These are phyloP conservation scores for Moesziomyces aphidis DNA, from an alignment of 1,284 basidiomycete species.

Conservation along the genomic window DNA sequence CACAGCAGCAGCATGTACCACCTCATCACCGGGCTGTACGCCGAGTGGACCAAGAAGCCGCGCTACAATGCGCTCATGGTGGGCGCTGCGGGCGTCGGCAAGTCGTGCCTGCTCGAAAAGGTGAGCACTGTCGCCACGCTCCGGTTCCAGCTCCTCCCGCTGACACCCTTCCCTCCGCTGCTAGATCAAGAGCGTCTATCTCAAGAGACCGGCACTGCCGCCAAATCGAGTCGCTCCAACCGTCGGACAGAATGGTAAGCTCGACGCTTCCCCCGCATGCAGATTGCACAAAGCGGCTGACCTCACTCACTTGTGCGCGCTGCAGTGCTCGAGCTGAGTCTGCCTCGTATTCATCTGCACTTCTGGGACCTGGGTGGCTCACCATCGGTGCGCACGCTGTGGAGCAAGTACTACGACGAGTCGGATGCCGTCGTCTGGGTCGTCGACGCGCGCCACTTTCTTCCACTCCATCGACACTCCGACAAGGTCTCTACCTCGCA, in stretches of 20 bases:
- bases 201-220: conserved; percentile 33
- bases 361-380: conserved; percentile 61
- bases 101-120: conserved; percentile 55
- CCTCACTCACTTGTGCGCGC: background rate
- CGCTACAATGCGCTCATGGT: conserved; percentile 52
- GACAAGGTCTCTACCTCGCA: conserved; percentile 16
- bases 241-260: conserved; percentile 52
- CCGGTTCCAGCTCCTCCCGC: background rate
- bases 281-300: no score
- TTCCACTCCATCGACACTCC: conserved; percentile 9
- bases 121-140: background rate
- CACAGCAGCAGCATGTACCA: conserved; percentile 35
- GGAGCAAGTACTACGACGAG: conserved; percentile 55
- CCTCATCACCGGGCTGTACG: conserved; percentile 40
- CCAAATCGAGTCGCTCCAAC: conserved; percentile 49
- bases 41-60: conserved; percentile 49
- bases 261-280: background rate
- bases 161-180: background rate
- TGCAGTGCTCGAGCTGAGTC: conserved; percentile 42
- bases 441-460: conserved; percentile 43
- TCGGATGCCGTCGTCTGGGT: conserved; percentile 51
- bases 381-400: conserved; percentile 47
- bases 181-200: conserved; percentile 38
- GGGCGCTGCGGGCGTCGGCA: conserved; percentile 49
- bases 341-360: conserved; percentile 38